Percentiles rank a stretch among this genome's conserved stretches.
phyloP scores from a whole-genome alignment of 1,139 yeast species.

The Yamadazyma pseudoaaseri region DNA sequence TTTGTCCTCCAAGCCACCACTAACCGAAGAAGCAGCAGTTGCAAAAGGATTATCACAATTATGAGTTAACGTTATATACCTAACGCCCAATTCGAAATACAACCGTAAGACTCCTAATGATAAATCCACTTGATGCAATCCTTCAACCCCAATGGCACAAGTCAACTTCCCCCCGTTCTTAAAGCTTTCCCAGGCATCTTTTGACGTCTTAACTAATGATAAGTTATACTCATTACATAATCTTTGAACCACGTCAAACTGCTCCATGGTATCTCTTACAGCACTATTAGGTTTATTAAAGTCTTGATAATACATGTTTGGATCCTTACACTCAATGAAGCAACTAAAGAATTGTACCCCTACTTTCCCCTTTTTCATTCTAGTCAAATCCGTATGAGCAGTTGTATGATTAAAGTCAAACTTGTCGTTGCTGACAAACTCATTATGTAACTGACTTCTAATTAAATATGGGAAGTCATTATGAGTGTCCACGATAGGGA shows the following conservation, averaged over 20 bases:
- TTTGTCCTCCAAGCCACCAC: constrained; percentile 43
- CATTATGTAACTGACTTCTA: constrained; percentile 42
- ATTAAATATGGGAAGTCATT: constrained; percentile 48
- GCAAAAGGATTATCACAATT: constrained; percentile 59
- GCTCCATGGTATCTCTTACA: constrained; percentile 53
- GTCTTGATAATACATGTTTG: constrained; percentile 35
- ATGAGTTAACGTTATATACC: constrained; percentile 53
- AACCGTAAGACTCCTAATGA: constrained; percentile 49
- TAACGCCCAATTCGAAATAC: constrained; percentile 47
- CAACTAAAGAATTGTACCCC: constrained; percentile 50
- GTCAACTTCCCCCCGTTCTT: constrained; percentile 33
- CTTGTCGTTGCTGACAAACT: constrained; percentile 24
- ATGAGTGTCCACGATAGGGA: constrained; percentile 48
- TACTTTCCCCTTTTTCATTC: constrained; percentile 36
- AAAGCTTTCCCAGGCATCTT: constrained; percentile 36
- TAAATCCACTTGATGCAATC: constrained; percentile 50
- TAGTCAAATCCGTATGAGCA: constrained; percentile 40
- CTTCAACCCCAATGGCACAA: constrained; percentile 51
- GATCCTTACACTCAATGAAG: constrained; percentile 42
- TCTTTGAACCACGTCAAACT: constrained; percentile 49
- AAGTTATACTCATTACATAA: constrained; percentile 38
- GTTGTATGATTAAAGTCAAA: constrained; percentile 35
- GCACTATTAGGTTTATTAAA: constrained; percentile 39
- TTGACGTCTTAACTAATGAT: constrained; percentile 34
- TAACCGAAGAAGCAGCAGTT: constrained; percentile 47